A percentile compares a stretch with the other conserved stretches of the same genome.
These are phyloP conservation scores for Colletotrichum chlorophyti DNA, from an alignment of 2,329 filamentous ascomycete species.

Conservation along the genomic window DNA sequence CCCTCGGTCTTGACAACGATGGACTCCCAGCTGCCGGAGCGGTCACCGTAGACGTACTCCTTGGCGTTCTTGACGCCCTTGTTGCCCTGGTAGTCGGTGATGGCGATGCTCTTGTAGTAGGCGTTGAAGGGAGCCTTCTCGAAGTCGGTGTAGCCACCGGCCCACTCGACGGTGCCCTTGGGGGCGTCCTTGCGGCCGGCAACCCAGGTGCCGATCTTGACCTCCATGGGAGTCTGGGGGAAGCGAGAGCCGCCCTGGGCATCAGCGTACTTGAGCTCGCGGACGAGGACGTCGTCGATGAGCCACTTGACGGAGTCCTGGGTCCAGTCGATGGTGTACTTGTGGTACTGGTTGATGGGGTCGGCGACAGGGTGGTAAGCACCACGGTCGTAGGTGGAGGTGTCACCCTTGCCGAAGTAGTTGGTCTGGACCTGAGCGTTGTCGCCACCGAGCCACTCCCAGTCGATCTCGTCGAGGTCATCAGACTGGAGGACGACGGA, in stretches of 20 bases:
- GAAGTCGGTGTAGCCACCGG: conserved; percentile 65
- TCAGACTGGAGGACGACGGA: conserved; percentile 90
- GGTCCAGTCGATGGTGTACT: conserved; percentile 74
- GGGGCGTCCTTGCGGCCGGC: conserved; percentile 64
- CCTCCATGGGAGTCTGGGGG: conserved; percentile 77
- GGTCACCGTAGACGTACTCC: conserved; percentile 60
- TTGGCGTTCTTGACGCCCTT: conserved; percentile 47
- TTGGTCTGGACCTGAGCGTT: conserved; percentile 81
- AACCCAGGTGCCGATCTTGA: conserved; percentile 75
- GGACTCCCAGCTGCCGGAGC: conserved; percentile 55
- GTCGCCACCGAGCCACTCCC: conserved; percentile 90
- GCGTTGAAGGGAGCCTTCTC: conserved; percentile 57
- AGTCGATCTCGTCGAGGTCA: conserved; percentile 92
- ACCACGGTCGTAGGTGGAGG: conserved; percentile 73
- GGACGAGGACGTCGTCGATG: conserved; percentile 67
- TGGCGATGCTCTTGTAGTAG: conserved; percentile 63
- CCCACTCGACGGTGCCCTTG: conserved; percentile 75
- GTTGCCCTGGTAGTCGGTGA: conserved; percentile 62
- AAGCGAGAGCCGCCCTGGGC: conserved; percentile 65
- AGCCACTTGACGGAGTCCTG: conserved; percentile 68
- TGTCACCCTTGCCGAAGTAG: conserved; percentile 81
- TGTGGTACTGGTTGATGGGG: conserved; percentile 66
- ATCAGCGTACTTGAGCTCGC: conserved; percentile 69
- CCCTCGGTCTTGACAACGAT: conserved; percentile 51
- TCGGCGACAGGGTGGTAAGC: conserved; percentile 64